Conservation (phyloP, 2,329 filamentous ascomycete species). For the Tricladium varicosporioides region DNA sequence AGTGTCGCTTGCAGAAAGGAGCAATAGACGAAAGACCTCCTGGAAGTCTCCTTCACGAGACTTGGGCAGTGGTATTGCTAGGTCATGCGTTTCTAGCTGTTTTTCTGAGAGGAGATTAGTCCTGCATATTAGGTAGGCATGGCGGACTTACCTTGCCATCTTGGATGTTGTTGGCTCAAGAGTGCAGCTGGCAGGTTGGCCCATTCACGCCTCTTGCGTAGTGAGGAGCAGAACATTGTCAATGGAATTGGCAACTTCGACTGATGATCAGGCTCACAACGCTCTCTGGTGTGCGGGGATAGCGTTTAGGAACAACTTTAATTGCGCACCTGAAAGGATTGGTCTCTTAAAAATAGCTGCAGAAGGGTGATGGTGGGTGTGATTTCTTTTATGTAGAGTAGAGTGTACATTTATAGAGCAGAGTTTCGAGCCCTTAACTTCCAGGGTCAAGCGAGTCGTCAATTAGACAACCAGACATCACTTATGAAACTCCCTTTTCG, state of each 20-base stretch:
- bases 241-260: not conserved
- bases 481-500: no score
- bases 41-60: conserved; percentile 8
- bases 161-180: conserved; percentile 21
- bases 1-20: conserved; percentile 30
- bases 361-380: no score
- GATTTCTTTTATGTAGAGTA: conserved; percentile 16
- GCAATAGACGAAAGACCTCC: conserved; percentile 27
- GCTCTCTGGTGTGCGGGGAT: no score
- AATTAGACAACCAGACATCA: not conserved
- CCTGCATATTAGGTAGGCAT: not conserved
- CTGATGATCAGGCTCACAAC: no score
- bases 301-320: no score
- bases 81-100: conserved; percentile 29
- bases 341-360: not conserved
- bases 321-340: not conserved
- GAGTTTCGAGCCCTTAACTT: conserved; percentile 10
- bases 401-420: conserved; percentile 20
- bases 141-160: conserved; percentile 31
- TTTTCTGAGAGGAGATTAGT: conserved; percentile 20
- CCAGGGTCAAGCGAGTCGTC: conserved; percentile 9
- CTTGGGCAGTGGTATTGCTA: conserved; percentile 27
- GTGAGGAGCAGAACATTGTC: conserved; percentile 33
- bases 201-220: conserved; percentile 33
- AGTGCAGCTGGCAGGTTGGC: conserved; percentile 26